Evolutionary conservation across 2,329 filamentous ascomycete genomes (phyloP).

Genomic region (Apiospora rasikravindrae): DNA sequence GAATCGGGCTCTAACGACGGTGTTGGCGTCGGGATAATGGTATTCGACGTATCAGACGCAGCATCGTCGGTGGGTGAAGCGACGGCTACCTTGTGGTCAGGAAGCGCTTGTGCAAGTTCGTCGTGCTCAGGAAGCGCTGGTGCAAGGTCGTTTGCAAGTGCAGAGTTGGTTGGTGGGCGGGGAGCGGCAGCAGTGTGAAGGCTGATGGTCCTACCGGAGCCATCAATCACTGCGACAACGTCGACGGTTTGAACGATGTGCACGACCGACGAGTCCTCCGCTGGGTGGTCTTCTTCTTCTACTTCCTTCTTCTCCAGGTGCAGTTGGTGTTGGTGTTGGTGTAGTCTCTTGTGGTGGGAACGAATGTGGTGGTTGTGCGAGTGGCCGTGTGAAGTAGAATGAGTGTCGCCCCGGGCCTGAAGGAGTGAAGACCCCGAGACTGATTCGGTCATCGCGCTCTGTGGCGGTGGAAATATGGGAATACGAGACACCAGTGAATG

Average conservation of each 20-base stretch:
- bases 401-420: slow-evolving; percentile 48
- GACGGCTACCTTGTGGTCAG: slow-evolving; percentile 5
- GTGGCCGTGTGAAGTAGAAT: slow-evolving; percentile 29
- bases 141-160: slow-evolving; percentile 30
- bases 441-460: slow-evolving; percentile 49
- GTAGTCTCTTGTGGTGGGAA: slow-evolving; percentile 30
- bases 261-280: slow-evolving; percentile 38
- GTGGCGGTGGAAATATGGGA: slow-evolving; percentile 43
- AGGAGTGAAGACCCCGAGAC: slow-evolving; percentile 54
- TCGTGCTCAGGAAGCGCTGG: slow-evolving; percentile 4
- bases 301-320: slow-evolving; percentile 20
- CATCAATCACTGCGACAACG: slow-evolving; percentile 58
- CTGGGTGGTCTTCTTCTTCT: neutral
- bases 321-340: slow-evolving; percentile 22
- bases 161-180: slow-evolving; percentile 43
- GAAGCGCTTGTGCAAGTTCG: neutral
- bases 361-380: slow-evolving; percentile 42
- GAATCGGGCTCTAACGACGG: slow-evolving; percentile 23
- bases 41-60: neutral
- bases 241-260: slow-evolving; percentile 62
- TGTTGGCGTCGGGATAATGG: slow-evolving; percentile 21
- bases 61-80: slow-evolving; percentile 23
- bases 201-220: slow-evolving; percentile 49
- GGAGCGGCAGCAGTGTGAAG: slow-evolving; percentile 48
- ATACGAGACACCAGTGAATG: slow-evolving; percentile 38